Evolutionary conservation across 306 rosid species (phyloP), one percentile per base, ranked within the genome.

Genomic region (Begonia peltatifolia): DNA sequence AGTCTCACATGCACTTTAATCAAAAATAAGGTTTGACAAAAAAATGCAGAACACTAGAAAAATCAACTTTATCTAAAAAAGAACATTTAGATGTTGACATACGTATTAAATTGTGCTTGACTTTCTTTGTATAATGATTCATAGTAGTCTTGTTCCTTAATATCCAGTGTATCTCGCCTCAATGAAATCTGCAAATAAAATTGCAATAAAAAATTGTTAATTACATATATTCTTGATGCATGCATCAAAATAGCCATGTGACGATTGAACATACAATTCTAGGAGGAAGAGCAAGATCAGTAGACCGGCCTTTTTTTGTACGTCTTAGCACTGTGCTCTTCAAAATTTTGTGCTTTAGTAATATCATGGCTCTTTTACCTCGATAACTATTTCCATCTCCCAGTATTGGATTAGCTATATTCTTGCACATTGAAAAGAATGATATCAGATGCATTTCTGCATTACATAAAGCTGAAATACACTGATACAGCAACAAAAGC

Each of bases 271-370:
- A 72, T 76, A 90, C 95, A 48, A 83, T 85, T 77, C 97, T 73
- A 20, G 95, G 94, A 53, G 97, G 97, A 60, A 90, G 95, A 50
- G 90, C 92, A 42, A 90, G 95, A 66, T 90, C 97, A 58, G 92
- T 77, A 56, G 95, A 95, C 65, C 97, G 72, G 65, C 94, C 94
- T 62, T 76, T 60, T 71, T 85, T 90, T n/a, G 97, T 85, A 14
- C 95, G 83, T 61, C 97, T 76, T 51, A 90, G 73, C 42, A 85
- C 72, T 60, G 80, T 74, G 64, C 54, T 85, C 74, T 76, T 83
- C 41, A 90, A 60, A 53, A 90, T 69, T 72, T 79, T 90, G 63
- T 83, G 71, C 54, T 67, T 90, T 49, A 90, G 85, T 73, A 82
- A 80, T 52, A 78, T 42, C 95, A 85, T 90, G 17, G 87, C 90